Conservation (phyloP, 179 eudicot species). For the Gypsophila paniculata region DNA sequence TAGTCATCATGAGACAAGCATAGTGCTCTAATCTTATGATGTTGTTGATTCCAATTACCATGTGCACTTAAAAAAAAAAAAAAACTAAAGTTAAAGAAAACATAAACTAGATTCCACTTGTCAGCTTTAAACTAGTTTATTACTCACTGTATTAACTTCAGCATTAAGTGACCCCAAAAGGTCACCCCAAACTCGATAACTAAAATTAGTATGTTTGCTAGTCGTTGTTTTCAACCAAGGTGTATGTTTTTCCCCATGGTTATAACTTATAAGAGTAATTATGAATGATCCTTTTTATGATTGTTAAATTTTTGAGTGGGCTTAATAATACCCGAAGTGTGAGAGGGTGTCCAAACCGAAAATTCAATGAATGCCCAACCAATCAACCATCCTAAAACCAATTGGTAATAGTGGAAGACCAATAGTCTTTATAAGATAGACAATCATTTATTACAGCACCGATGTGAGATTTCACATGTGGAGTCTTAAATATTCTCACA, state of each 20-base stretch:
- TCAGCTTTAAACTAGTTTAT: background rate
- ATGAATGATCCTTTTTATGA: too few species aligned
- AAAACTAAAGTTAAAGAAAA: background rate
- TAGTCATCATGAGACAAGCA: background rate
- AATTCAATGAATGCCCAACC: too few species aligned
- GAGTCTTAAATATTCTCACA: too few species aligned
- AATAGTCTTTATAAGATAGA: too few species aligned
- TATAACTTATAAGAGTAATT: too few species aligned
- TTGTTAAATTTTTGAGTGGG: too few species aligned
- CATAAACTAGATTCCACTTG: constrained; percentile 2
- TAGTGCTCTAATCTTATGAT: background rate
- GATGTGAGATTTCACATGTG: too few species aligned
- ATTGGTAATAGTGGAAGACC: too few species aligned
- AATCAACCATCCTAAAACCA: too few species aligned
- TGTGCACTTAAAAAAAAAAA: constrained; percentile 2
- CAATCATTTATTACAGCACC: too few species aligned
- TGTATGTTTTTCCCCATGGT: constrained; percentile 4
- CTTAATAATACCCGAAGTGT: too few species aligned
- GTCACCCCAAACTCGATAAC: background rate
- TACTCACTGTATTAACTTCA: background rate
- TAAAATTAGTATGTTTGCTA: background rate
- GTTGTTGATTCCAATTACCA: constrained; percentile 1
- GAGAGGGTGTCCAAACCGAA: too few species aligned
- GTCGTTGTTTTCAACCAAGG: background rate
- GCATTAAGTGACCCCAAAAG: background rate